Evolutionary conservation across 2,329 filamentous ascomycete species (phyloP).

Genomic region (Colletotrichum filicis): DNA sequence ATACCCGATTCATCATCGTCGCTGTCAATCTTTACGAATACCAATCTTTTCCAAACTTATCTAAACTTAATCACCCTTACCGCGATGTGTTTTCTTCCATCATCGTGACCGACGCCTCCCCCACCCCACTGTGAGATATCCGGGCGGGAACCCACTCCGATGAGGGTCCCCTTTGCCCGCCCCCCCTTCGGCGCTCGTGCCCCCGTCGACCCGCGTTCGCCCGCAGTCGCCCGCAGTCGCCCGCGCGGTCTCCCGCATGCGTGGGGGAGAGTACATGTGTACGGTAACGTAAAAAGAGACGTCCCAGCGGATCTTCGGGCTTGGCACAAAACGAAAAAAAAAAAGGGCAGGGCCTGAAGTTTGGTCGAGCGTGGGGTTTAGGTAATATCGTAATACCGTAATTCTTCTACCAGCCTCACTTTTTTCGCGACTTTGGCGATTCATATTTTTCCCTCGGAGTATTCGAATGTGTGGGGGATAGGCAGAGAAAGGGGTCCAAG

Average conservation of each 20-base stretch:
- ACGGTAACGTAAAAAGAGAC: background rate
- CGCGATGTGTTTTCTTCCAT: background rate
- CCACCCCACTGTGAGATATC: background rate
- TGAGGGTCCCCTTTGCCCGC: background rate
- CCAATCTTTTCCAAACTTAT: too few relatives aligned
- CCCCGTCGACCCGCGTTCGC: background rate
- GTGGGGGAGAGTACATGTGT: background rate
- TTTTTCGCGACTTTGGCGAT: background rate
- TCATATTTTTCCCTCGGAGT: background rate
- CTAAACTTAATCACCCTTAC: background rate
- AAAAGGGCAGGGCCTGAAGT: slow-evolving; percentile 15
- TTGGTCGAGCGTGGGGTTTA: slow-evolving; percentile 1
- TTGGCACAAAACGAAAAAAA: background rate
- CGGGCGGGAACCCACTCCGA: background rate
- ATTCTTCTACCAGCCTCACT: background rate
- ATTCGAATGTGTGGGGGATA: background rate
- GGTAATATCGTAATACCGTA: background rate
- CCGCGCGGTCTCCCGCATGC: too few relatives aligned
- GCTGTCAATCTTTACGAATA: background rate
- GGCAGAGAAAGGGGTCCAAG: background rate
- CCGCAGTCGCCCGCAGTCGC: too few relatives aligned
- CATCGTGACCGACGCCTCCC: background rate
- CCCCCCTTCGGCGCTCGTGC: background rate
- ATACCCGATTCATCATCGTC: background rate
- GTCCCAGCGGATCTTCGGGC: background rate